Evolutionary conservation across 164 flowering plant genomes (phyloP).

Genomic region (Annona cherimola): DNA sequence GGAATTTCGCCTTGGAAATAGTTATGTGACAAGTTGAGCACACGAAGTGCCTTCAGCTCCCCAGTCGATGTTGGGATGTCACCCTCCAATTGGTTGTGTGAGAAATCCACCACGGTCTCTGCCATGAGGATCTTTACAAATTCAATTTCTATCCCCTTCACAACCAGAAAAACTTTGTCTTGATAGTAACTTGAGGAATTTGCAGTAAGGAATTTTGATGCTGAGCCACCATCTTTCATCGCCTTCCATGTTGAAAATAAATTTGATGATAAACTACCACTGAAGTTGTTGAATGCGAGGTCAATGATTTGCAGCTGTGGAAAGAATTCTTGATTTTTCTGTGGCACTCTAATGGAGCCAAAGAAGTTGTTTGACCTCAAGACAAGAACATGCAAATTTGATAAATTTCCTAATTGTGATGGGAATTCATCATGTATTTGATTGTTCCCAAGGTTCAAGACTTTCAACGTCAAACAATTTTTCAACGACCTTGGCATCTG

Average conservation of each 20-base stretch:
- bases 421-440: conserved; percentile 2
- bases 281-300: background rate
- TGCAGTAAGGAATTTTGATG: background rate
- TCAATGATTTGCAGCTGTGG: background rate
- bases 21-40: background rate
- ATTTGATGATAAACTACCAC: background rate
- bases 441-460: conserved; percentile 4
- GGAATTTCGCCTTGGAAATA: background rate
- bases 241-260: background rate
- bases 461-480: background rate
- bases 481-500: background rate
- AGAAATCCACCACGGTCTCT: background rate
- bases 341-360: background rate
- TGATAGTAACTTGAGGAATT: background rate
- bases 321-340: background rate
- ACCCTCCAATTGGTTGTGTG: background rate
- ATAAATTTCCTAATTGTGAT: background rate
- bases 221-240: background rate
- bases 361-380: background rate
- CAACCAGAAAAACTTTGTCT: background rate
- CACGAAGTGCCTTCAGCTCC: background rate
- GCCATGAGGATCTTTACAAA: background rate
- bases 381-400: background rate
- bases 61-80: background rate
- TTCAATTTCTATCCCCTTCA: background rate